phyloP scores from a whole-genome alignment of 169 alveolate genomes.

The Plasmodium gaboni region DNA sequence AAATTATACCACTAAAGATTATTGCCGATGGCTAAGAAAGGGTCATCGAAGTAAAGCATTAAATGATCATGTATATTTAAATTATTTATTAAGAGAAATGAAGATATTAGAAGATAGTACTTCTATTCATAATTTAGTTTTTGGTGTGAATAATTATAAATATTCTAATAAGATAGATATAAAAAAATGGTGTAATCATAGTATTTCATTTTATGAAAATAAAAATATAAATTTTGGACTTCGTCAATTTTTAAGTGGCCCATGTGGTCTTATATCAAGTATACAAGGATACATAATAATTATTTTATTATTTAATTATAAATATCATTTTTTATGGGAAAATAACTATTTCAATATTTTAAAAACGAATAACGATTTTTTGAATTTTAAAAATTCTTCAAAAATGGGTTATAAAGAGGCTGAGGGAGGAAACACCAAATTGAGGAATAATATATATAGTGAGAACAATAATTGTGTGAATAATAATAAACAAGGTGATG shows the following conservation, averaged over 20 bases:
- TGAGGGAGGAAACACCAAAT: neutral
- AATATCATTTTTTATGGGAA: constrained; percentile 73
- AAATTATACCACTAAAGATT: constrained; percentile 69
- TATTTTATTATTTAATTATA: constrained; percentile 79
- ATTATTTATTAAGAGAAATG: constrained; percentile 65
- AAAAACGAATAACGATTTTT: constrained; percentile 63
- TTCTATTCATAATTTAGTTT: constrained; percentile 68
- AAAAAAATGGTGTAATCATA: constrained; percentile 81
- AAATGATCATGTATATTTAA: constrained; percentile 69
- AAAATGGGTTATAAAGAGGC: neutral
- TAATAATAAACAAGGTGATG: neutral
- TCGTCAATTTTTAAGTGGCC: constrained; percentile 79
- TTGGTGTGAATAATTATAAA: constrained; percentile 72
- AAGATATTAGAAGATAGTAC: constrained; percentile 31
- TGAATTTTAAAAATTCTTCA: constrained; percentile 27
- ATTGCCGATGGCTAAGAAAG: constrained; percentile 66
- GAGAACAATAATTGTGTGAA: neutral
- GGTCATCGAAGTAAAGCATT: constrained; percentile 63
- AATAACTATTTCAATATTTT: constrained; percentile 56
- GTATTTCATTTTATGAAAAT: constrained; percentile 74
- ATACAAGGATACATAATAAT: constrained; percentile 80
- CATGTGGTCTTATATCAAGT: constrained; percentile 84
- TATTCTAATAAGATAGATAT: constrained; percentile 56
- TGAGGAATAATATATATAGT: too few relatives aligned
- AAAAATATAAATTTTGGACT: constrained; percentile 80